Evolutionary conservation across 176 grass and related monocot species (phyloP), one percentile per base, ranked within the genome.

Genomic region (Phragmites australis): DNA sequence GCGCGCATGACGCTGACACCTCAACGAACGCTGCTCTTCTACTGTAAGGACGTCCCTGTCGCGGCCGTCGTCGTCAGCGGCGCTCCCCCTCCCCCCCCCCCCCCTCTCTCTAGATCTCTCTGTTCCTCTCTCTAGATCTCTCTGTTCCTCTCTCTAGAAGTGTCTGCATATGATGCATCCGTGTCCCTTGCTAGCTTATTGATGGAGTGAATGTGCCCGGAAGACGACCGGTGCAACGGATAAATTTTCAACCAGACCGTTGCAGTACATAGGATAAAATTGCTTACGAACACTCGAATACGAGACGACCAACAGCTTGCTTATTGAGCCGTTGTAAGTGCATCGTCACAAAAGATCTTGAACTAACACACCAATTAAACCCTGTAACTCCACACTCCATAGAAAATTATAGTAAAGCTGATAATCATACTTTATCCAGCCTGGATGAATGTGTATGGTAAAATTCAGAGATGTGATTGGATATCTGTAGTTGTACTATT

Each of bases 1-100:
- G 70, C 37, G 82, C 61, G 82, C 15, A 23, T 34, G 87, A 88
- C 10, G 16, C 8, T 59, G 87, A 89, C 54, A 1, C 21, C 82
- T 41, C 46, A 89, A 66, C 87, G 12, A 51, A 80, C 70, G 1
- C 4, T n/a, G 17, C 26, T 50, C n/a, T 58, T 41, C 40, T 52
- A n/a, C 40, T 60, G 66, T 23, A 44, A 16, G 10, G 61, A 61
- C 58, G 76, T 86, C 76, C n/a, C 26, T 45, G 63, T 61, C 78
- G 61, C 32, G 43, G 43, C 45, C 9, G 45, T 64, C 77, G 25
- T 80, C 70, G 40, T 86, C 79, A 46, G 15, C 46, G 8, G 53
- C 76, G 63, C 71, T 68, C 76, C 48, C 0, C 4, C 48, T 9
- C 79, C 14, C 6, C 76, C 48, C 0, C 4, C 48, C 6, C 79